Percentiles rank a stretch among this genome's conserved stretches.
Evolutionary conservation across 169 alveolate genomes (phyloP).

Genomic region (Plasmodium vivax): DNA sequence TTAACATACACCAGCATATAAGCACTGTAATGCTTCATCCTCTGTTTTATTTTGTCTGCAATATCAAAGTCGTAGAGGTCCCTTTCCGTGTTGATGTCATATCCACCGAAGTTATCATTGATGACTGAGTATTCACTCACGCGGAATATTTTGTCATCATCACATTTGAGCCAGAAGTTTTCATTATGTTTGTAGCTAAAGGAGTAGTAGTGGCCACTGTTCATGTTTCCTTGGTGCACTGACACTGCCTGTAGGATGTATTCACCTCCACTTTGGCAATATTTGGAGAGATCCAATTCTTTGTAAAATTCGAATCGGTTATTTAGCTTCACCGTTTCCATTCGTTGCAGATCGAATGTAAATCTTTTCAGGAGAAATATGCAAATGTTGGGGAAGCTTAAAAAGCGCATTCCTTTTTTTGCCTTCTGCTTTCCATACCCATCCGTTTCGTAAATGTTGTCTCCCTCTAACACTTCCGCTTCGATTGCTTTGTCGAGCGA

Average conservation of each 20-base stretch:
- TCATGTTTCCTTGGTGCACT: slow-evolving; percentile 96
- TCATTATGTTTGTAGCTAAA: slow-evolving; percentile 84
- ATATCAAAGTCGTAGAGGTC: slow-evolving; percentile 62
- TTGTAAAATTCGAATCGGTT: slow-evolving; percentile 93
- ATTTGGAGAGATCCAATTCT: slow-evolving; percentile 88
- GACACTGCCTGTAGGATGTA: slow-evolving; percentile 94
- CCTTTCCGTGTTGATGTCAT: slow-evolving; percentile 86
- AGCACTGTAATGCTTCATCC: slow-evolving; percentile 90
- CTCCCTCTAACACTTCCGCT: slow-evolving; percentile 95
- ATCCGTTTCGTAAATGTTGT: slow-evolving; percentile 96
- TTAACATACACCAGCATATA: slow-evolving; percentile 95
- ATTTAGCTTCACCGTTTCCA: slow-evolving; percentile 92
- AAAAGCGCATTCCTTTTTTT: slow-evolving; percentile 93
- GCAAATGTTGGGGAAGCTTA: slow-evolving; percentile 94
- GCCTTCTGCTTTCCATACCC: slow-evolving; percentile 91
- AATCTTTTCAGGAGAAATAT: slow-evolving; percentile 93
- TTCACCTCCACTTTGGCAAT: slow-evolving; percentile 77
- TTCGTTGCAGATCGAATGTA: slow-evolving; percentile 87
- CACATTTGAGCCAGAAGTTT: slow-evolving; percentile 92
- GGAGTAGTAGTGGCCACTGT: slow-evolving; percentile 96
- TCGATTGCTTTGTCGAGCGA: slow-evolving; percentile 92
- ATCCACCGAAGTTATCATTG: slow-evolving; percentile 92
- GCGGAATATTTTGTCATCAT: slow-evolving; percentile 92
- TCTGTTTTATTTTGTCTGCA: slow-evolving; percentile 75
- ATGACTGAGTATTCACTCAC: slow-evolving; percentile 91